phyloP scores from a whole-genome alignment of 2,329 filamentous ascomycete species.

The Pezicula carpinea region DNA sequence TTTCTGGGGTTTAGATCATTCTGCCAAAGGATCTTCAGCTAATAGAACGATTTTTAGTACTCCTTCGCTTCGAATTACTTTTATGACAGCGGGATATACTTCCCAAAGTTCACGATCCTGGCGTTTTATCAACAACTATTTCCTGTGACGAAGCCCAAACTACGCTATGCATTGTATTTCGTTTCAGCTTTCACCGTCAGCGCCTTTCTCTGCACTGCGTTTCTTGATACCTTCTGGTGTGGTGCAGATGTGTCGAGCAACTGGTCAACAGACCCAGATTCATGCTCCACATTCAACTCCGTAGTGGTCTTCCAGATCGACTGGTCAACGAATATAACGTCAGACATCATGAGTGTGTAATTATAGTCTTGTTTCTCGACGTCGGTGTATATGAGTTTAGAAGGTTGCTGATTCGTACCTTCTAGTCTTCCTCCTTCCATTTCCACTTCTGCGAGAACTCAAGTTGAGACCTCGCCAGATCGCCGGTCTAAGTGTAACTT shows the following conservation, averaged over 20 bases:
- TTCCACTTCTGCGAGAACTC: conserved; percentile 2
- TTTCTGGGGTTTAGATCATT: neutral
- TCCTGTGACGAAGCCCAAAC: neutral
- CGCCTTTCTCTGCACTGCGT: neutral
- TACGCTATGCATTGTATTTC: neutral
- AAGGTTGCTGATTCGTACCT: neutral
- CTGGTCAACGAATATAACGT: conserved; percentile 1
- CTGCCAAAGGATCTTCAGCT: neutral
- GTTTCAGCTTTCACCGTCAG: neutral
- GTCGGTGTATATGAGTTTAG: neutral
- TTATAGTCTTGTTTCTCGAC: neutral
- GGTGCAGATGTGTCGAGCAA: neutral
- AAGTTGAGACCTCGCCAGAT: neutral
- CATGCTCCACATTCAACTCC: conserved; percentile 2
- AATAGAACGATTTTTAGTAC: neutral
- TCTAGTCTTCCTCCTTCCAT: conserved; percentile 1
- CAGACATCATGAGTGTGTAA: conserved; percentile 1
- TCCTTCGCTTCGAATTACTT: conserved; percentile 2
- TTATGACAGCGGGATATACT: conserved; percentile 3
- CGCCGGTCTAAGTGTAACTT: neutral
- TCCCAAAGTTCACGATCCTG: conserved; percentile 1
- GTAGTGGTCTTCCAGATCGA: neutral
- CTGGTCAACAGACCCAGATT: conserved; percentile 1
- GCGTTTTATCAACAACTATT: neutral
- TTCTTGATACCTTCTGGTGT: conserved; percentile 2